Evolutionary conservation across 495 filamentous ascomycete genomes (phyloP), one percentile per base, ranked within the genome.

Genomic region (Penicillium robsamsonii): DNA sequence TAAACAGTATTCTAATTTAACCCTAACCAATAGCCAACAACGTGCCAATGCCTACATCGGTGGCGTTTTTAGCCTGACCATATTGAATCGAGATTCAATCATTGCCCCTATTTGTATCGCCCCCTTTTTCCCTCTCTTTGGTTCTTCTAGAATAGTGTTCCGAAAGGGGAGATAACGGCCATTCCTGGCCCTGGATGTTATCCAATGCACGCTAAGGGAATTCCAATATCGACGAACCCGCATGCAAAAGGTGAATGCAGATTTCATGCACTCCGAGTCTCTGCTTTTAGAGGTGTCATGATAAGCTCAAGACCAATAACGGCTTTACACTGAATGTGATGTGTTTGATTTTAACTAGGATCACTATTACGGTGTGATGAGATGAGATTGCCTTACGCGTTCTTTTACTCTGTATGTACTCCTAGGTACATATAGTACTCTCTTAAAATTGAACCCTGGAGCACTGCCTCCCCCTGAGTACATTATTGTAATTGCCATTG

Each of bases 1-100:
- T 2, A 17, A n/a, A 17, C 35, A 38, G 8, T 38, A 38, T 18
- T 18, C 42, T 59, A 60, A 43, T 51, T 38, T 46, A 58, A 46
- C 53, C 46, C 22, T 41, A 38, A 38, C 50, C 55, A 44, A 30
- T 41, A 38, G 35, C 50, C 55, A 44, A 47, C 56, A 62, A 58
- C 62, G 55, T 62, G 59, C 55, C 47, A 41, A 45, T 45, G 11
- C 41, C 57, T 60, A 63, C 62, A 67, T 67, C 65, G 62, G 65
- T 67, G 65, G 65, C 65, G 65, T 61, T 59, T 60, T 59, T 65
- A 65, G 65, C 44, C 50, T 31, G 22, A 29, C 45, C 46, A 57
- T 24, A 24, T 35, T 50, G 13, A 46, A 60, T 63, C 57, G 42
- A 33, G 52, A 56, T 46, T 56, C 51, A 49, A 49, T 46, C 29